Evolutionary conservation across 2,329 filamentous ascomycete species (phyloP).

Genomic region (Hymenoscyphus fructigenus): DNA sequence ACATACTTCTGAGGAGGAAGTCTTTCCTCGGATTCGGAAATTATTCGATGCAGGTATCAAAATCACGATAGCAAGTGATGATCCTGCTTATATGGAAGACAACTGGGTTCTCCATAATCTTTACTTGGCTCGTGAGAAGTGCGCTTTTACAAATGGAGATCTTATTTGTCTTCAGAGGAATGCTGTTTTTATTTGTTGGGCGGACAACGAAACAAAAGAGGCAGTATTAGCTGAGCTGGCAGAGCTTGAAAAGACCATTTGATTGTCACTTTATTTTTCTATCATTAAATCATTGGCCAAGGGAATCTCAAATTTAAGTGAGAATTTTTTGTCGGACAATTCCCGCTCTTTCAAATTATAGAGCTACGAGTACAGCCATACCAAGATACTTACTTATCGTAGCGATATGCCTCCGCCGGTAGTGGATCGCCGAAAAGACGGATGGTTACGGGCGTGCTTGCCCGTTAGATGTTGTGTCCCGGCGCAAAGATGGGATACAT

Average conservation of each 20-base stretch:
- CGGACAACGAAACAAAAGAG: slow-evolving; percentile 40
- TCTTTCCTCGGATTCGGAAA: slow-evolving; percentile 44
- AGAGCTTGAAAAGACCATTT: slow-evolving; percentile 5
- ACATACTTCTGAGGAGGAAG: slow-evolving; percentile 39
- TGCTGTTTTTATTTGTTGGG: slow-evolving; percentile 49
- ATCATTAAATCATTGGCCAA: neutral
- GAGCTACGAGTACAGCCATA: too few species aligned
- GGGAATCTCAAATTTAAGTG: neutral
- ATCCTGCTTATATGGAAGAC: slow-evolving; percentile 49
- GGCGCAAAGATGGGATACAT: neutral
- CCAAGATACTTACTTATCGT: neutral
- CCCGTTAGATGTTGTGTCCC: neutral
- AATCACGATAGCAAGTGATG: slow-evolving; percentile 45
- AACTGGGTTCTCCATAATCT: slow-evolving; percentile 50
- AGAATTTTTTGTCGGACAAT: neutral
- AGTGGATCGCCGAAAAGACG: neutral
- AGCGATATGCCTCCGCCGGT: neutral
- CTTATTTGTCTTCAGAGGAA: slow-evolving; percentile 44
- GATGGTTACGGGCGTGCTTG: neutral
- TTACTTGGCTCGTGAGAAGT: slow-evolving; percentile 44
- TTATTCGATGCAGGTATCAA: slow-evolving; percentile 44
- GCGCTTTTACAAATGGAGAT: slow-evolving; percentile 42
- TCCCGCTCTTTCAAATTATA: neutral
- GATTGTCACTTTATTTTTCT: neutral
- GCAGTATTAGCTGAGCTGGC: slow-evolving; percentile 16